Conservation (phyloP, 2,329 filamentous ascomycete species). For the Hypoxylon sp. region DNA sequence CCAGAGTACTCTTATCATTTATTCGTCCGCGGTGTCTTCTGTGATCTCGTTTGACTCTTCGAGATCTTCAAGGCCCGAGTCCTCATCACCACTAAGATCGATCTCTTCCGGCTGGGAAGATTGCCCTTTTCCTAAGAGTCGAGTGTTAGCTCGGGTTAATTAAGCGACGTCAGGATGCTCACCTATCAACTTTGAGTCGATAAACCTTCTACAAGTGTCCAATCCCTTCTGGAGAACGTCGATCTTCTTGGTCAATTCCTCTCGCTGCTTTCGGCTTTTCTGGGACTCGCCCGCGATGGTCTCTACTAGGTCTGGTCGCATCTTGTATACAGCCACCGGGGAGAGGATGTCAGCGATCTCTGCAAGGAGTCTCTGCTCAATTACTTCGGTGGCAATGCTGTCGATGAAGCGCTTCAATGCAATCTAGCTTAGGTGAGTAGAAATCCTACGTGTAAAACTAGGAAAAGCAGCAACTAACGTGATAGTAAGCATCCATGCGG, state of each 20-base stretch:
- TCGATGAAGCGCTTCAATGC: constrained; percentile 56
- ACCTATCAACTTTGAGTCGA: constrained; percentile 31
- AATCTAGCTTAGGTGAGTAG: constrained; percentile 45
- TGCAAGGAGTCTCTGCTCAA: constrained; percentile 52
- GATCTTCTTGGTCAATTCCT: constrained; percentile 50
- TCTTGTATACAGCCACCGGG: constrained; percentile 49
- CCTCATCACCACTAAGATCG: too few relatives aligned
- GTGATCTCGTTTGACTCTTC: too few relatives aligned
- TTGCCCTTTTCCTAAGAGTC: constrained; percentile 1
- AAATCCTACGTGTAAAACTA: background rate
- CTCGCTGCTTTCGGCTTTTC: constrained; percentile 48
- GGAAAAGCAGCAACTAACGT: constrained; percentile 36
- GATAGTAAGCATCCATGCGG: constrained; percentile 49
- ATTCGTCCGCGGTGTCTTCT: too few relatives aligned
- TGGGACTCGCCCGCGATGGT: constrained; percentile 54
- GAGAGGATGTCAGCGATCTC: constrained; percentile 51
- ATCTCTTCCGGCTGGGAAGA: background rate
- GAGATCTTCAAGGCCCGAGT: too few relatives aligned
- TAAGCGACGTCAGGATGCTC: background rate
- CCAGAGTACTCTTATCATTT: too few relatives aligned
- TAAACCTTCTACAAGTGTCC: constrained; percentile 51
- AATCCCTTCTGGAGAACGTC: constrained; percentile 49
- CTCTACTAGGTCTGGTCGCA: constrained; percentile 48
- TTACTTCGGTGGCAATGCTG: constrained; percentile 52
- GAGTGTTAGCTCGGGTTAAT: background rate